Evolutionary conservation across 2,329 filamentous ascomycete genomes (phyloP), one percentile per base, ranked within the genome.

Genomic region (Botryotinia globosa): DNA sequence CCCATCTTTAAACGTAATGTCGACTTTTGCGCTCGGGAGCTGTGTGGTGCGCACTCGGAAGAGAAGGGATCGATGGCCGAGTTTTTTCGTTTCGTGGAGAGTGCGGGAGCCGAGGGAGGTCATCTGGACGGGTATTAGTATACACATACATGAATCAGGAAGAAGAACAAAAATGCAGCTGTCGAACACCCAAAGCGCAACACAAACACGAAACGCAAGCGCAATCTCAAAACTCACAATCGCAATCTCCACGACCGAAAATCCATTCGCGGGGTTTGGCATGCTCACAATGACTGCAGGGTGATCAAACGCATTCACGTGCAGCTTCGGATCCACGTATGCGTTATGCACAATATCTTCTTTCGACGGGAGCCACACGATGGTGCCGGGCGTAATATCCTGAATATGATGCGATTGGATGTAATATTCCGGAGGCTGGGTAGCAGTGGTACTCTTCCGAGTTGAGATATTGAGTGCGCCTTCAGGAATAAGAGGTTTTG

Each of bases 231-330:
- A n/a, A 69, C 71, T 25, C 44, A 72, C 64, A 44, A 72, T 62
- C 32, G 64, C 63, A 51, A 72, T 61, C 42, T 69, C 64, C 8
- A 69, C 71, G 6, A 69, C 39, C 6, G 34, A 34, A 20, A 44
- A 32, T 7, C 34, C 37, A 54, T 44, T 51, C 10, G 62, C 18
- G 7, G 64, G 42, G 32, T 48, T 61, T 20, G 64, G 64, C 32
- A 39, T 34, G 32, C 39, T 69, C 20, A 72, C 25, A 6, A 72
- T 56, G 1, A 72, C 56, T 2, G 71, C 71, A 20, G 71, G 71
- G 29, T 72, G 71, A 51, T 72, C 71, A 37, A 69, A 72, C 7
- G 71, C 71, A 69, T 69, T 69, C 1, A 44, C 42, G 34, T 72
- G 71, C 22, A 72, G 34, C 10, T 61, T 39, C 6, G 63, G 34